Conservation (phyloP, 2,329 filamentous ascomycete species). For the Zasmidium cellare region DNA sequence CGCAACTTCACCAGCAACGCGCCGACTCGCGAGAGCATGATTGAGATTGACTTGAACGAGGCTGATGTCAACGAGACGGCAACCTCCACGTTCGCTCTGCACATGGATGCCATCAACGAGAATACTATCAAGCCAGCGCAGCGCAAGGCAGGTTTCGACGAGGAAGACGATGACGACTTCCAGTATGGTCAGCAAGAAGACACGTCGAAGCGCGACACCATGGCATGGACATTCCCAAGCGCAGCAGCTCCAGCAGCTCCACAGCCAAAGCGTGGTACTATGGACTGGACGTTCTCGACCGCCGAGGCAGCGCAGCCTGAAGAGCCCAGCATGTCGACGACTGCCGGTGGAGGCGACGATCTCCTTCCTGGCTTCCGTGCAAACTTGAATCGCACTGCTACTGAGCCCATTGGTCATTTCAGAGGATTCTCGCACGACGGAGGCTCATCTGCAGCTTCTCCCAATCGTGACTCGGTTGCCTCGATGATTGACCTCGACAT, state of each 20-base stretch:
- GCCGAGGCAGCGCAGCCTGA: conserved; percentile 33
- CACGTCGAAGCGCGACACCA: conserved; percentile 44
- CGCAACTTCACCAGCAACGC: conserved; percentile 42
- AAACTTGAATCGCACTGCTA: conserved; percentile 42
- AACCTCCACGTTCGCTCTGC: conserved; percentile 48
- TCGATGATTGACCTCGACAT: conserved; percentile 50
- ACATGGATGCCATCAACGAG: conserved; percentile 23
- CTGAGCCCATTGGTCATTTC: conserved; percentile 40
- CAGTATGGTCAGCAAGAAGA: conserved; percentile 26
- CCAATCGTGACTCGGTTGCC: conserved; percentile 31
- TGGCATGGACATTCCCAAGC: conserved; percentile 57
- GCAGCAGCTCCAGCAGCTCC: conserved; percentile 16
- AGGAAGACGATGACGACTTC: conserved; percentile 40
- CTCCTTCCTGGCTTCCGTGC: conserved; percentile 40
- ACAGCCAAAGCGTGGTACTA: conserved; percentile 40
- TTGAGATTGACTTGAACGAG: conserved; percentile 61
- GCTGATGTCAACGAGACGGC: conserved; percentile 50
- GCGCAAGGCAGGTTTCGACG: conserved; percentile 5
- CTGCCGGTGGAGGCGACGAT: conserved; percentile 29
- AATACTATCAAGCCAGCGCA: conserved; percentile 19
- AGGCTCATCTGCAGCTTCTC: conserved; percentile 9
- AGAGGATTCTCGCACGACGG: conserved; percentile 37
- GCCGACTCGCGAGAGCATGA: conserved; percentile 51
- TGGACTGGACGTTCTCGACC: conserved; percentile 51
- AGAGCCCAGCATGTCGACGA: conserved; percentile 29